Conservation (phyloP, 2,329 filamentous ascomycete genomes). For the Whalleya microplaca region DNA sequence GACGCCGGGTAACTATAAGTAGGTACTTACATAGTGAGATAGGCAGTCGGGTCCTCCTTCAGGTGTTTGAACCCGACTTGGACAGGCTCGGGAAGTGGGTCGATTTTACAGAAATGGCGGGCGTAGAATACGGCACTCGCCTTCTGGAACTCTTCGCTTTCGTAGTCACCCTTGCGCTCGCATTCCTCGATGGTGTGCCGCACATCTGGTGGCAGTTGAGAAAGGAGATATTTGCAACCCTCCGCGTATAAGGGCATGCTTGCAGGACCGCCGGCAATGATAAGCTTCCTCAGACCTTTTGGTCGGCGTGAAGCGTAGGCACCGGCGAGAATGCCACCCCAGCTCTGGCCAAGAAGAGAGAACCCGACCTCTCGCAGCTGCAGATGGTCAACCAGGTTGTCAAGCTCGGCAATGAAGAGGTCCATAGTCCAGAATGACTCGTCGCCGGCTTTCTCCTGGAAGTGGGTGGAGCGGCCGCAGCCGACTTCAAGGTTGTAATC, state of each 20-base stretch:
- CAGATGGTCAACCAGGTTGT: constrained; percentile 15
- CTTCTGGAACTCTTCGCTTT: constrained; percentile 22
- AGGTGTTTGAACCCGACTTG: constrained; percentile 16
- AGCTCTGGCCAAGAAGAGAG: background rate
- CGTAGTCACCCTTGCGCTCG: constrained; percentile 20
- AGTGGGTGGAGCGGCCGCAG: constrained; percentile 49
- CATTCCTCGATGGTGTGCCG: constrained; percentile 21
- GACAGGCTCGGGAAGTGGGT: constrained; percentile 22
- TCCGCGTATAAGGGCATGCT: constrained; percentile 23
- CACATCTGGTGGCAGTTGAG: constrained; percentile 22
- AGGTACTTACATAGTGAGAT: constrained; percentile 19
- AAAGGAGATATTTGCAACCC: constrained; percentile 15
- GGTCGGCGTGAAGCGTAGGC: constrained; percentile 6
- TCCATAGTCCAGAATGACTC: constrained; percentile 19
- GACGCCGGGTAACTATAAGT: background rate
- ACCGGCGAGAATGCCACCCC: constrained; percentile 12
- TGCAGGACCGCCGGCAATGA: constrained; percentile 20
- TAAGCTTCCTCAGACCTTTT: constrained; percentile 17
- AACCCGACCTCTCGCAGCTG: constrained; percentile 4
- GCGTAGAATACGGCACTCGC: constrained; percentile 16
- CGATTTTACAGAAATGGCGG: constrained; percentile 19
- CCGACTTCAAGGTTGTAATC: no score
- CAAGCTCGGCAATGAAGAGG: constrained; percentile 17
- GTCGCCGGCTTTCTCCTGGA: constrained; percentile 44
- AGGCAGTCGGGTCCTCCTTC: constrained; percentile 26